Conservation (phyloP, 106 monocot genomes). For the Apostasia ramifera region DNA sequence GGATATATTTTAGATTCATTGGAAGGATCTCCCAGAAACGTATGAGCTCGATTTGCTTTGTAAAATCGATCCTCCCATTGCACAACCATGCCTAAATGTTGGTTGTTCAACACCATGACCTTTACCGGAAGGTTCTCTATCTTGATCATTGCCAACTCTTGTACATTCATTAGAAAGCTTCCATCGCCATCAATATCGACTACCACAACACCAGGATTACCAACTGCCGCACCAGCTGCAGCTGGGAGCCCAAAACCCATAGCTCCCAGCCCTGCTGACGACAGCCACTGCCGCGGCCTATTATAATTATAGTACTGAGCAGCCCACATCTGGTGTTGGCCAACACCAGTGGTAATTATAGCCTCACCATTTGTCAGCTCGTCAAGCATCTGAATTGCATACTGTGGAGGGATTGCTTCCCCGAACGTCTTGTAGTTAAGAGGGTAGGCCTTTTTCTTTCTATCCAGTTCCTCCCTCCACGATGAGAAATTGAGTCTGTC, state of each 20-base stretch:
- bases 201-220: slow-evolving; percentile 58
- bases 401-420: slow-evolving; percentile 64
- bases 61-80: slow-evolving; percentile 90
- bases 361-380: slow-evolving; percentile 79
- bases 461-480: slow-evolving; percentile 61
- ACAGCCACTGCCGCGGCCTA: slow-evolving; percentile 60
- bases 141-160: slow-evolving; percentile 66
- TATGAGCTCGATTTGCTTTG: slow-evolving; percentile 69
- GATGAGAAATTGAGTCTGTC: slow-evolving; percentile 28
- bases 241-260: slow-evolving; percentile 94
- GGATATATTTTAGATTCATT: slow-evolving; percentile 60
- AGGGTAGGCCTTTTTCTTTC: slow-evolving; percentile 50
- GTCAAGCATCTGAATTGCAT: slow-evolving; percentile 61
- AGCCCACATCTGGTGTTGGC: slow-evolving; percentile 95
- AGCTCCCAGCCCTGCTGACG: slow-evolving; percentile 74
- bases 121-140: slow-evolving; percentile 75
- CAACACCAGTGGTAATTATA: slow-evolving; percentile 76
- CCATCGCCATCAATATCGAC: slow-evolving; percentile 90
- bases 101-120: slow-evolving; percentile 75
- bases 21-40: slow-evolving; percentile 64
- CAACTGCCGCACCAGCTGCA: slow-evolving; percentile 80
- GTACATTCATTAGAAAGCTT: slow-evolving; percentile 81
- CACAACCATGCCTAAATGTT: slow-evolving; percentile 89
- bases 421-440: slow-evolving; percentile 66
- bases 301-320: slow-evolving; percentile 70